Evolutionary conservation across 192 early-diverging fungal genomes (phyloP).

Genomic region (Pecoramyces ruminantium): DNA sequence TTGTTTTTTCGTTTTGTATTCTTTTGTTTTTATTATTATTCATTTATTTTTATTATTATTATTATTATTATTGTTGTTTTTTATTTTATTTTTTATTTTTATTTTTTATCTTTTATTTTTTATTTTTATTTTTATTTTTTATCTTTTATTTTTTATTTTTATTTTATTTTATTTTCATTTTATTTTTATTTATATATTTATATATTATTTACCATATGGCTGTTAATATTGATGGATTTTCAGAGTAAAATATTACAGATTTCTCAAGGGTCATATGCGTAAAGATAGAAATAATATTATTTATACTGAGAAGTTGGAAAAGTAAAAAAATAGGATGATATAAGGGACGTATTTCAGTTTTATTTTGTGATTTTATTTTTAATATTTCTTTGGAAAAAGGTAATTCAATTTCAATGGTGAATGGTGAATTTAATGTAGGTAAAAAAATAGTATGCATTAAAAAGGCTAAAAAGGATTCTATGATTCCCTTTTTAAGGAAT

Average conservation of each 20-base stretch:
- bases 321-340: neutral
- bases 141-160: too few species aligned
- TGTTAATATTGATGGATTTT: neutral
- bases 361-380: neutral
- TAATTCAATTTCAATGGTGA: neutral
- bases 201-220: neutral
- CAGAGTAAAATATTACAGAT: neutral
- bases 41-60: too few species aligned
- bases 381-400: neutral
- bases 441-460: neutral
- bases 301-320: neutral
- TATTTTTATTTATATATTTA: too few species aligned
- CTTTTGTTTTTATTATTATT: too few species aligned
- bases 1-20: too few species aligned
- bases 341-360: neutral
- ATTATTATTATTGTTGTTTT: too few species aligned
- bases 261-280: neutral
- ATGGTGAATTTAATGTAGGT: neutral
- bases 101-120: too few species aligned
- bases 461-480: neutral
- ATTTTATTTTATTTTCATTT: too few species aligned
- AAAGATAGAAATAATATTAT: neutral
- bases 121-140: too few species aligned
- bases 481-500: neutral
- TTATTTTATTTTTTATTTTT: too few species aligned